phyloP scores from a whole-genome alignment of 2,329 filamentous ascomycete genomes.

The Pyrenophora tritici-repentis region DNA sequence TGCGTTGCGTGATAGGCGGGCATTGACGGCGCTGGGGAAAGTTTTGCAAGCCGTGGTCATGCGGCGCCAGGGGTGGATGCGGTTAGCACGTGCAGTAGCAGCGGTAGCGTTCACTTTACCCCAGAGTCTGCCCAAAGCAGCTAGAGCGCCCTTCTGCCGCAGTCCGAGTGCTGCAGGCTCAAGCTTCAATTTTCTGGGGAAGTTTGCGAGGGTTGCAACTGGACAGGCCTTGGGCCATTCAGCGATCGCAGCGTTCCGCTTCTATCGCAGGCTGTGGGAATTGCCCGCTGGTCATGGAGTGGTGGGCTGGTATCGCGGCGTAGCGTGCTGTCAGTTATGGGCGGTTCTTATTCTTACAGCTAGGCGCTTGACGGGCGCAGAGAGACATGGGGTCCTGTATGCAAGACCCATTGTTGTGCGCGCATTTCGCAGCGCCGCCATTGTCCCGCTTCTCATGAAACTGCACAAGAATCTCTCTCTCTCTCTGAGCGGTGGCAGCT shows the following conservation, averaged over 20 bases:
- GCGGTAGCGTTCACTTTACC: constrained; percentile 14
- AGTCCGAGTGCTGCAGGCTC: constrained; percentile 16
- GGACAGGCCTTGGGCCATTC: not conserved
- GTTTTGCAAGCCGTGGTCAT: constrained; percentile 16
- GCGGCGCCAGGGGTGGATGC: constrained; percentile 19
- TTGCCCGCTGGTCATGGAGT: constrained; percentile 1
- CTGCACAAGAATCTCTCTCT: constrained; percentile 28
- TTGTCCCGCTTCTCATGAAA: constrained; percentile 21
- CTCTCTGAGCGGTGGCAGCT: constrained; percentile 15
- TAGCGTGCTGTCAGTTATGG: constrained; percentile 27
- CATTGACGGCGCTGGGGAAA: constrained; percentile 10
- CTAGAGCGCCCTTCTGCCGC: constrained; percentile 20
- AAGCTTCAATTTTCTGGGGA: constrained; percentile 15
- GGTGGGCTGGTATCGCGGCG: constrained; percentile 9
- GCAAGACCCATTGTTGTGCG: constrained; percentile 26
- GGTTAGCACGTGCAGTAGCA: constrained; percentile 18
- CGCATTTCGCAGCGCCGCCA: constrained; percentile 24
- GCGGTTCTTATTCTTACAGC: constrained; percentile 25
- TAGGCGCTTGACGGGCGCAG: constrained; percentile 27
- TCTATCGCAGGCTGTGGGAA: not conserved
- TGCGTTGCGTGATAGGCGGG: constrained; percentile 3
- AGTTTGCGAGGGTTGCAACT: constrained; percentile 6
- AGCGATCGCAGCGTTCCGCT: not conserved
- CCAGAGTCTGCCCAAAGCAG: constrained; percentile 12
- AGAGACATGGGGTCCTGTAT: constrained; percentile 22